Evolutionary conservation across 306 rosid genomes (phyloP).

Genomic region (Herpetospermum pedunculosum): DNA sequence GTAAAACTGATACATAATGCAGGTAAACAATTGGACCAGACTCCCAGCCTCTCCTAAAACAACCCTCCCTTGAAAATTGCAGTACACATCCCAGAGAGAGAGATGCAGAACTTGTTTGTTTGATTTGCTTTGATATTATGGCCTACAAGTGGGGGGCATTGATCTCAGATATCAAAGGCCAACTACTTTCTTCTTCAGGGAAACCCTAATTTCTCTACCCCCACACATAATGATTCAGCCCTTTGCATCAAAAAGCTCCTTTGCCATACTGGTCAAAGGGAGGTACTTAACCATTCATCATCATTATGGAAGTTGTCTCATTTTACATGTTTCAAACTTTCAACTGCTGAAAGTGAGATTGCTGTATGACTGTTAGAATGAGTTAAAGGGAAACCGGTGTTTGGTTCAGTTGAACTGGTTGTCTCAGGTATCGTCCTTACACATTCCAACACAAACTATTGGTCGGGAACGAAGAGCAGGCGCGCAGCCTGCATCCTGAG

Average conservation of each 20-base stretch:
- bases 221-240: not conserved
- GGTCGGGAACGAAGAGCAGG: not conserved
- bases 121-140: not conserved
- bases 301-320: not conserved
- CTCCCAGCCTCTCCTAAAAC: not conserved
- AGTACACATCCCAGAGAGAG: not conserved
- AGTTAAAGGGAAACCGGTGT: not conserved
- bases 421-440: not conserved
- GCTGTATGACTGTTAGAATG: not conserved
- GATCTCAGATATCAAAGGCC: not conserved
- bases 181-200: not conserved
- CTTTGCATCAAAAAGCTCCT: not conserved
- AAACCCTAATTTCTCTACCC: not conserved
- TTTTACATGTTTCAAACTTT: not conserved
- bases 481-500: not conserved
- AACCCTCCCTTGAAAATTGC: not conserved
- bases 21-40: not conserved
- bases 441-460: not conserved
- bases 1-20: not conserved
- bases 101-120: not conserved
- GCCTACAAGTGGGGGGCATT: not conserved
- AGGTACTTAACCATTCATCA: not conserved
- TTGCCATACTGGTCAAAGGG: not conserved
- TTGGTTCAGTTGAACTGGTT: not conserved
- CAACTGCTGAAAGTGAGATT: not conserved